Conservation (phyloP, 768 basidiomycete species). For the Suillus subaureus region DNA sequence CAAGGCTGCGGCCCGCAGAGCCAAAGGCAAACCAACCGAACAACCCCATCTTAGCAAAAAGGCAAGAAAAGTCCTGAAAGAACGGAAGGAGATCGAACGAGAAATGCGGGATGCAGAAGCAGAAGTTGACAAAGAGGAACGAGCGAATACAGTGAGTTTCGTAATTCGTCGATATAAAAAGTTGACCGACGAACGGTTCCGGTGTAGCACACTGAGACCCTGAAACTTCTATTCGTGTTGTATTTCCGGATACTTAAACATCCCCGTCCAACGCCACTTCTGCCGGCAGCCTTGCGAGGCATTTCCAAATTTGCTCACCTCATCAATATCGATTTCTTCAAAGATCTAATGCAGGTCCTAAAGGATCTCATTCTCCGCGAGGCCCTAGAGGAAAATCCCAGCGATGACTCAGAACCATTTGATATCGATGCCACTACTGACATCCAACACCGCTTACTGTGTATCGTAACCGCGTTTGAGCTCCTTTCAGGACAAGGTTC, state of each 20-base stretch:
- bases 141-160: constrained; percentile 70
- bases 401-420: constrained; percentile 35
- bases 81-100: constrained; percentile 86
- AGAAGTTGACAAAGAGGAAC: constrained; percentile 90
- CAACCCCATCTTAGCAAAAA: constrained; percentile 91
- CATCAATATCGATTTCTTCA: constrained; percentile 98
- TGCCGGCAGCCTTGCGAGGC: constrained; percentile 88
- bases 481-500: constrained; percentile 93
- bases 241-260: constrained; percentile 97
- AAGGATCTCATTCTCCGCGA: constrained; percentile 71
- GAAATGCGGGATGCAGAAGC: constrained; percentile 95
- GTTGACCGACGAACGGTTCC: constrained; percentile 21
- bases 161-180: constrained; percentile 11
- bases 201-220: constrained; percentile 91
- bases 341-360: constrained; percentile 87
- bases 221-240: constrained; percentile 94
- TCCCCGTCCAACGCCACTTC: constrained; percentile 72
- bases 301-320: constrained; percentile 94
- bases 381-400: constrained; percentile 39
- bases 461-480: constrained; percentile 97
- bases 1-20: constrained; percentile 43
- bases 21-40: constrained; percentile 60
- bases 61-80: constrained; percentile 80
- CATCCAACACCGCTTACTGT: constrained; percentile 68
- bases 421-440: constrained; percentile 38